Base-by-base conservation (phyloP, 495 filamentous ascomycete genomes). In the Hypoxylon cercidicola region DNA sequence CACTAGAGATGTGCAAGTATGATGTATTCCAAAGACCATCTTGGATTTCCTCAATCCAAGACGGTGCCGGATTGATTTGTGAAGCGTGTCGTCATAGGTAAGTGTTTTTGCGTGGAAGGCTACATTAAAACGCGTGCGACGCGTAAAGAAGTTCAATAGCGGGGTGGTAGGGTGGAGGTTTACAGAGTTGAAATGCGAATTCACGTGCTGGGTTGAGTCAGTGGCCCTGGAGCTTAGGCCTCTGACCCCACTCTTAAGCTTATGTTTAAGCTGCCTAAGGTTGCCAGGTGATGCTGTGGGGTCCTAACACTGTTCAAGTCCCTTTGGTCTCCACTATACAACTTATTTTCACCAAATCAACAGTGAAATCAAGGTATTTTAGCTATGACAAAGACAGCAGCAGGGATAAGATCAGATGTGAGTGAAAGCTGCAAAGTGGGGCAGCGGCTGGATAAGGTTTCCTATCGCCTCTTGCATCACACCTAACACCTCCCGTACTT, bases 121-220 rank as follows among this genome's bases (percentile, higher is more conserved):
- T 39, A 39, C 50, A 25, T 32, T 25, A 25, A 58, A 32, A 62
- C 64, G 64, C 64, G 64, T 62, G 16, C 44, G 37, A 50, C 64
- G 64, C 64, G 58, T 58, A 41, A 18, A 12, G 41, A 53, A 25
- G n/a, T 50, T 28, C 28, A 12, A 25, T 9, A 12, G 64, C 21
- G 19, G 50, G 64, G 53, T 9, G 8, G 64, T 16, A 12, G 50
- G 64, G 53, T 9, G 8, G 6, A 21, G 25, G 7, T 3, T 19
- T 50, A 8, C 3, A 21, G 11, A 15, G 35, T 8, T 4, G 4
- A 32, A 12, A 65, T 69, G 65, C 71, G 71, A 73, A 67, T n/a
- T 71, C 71, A 73, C 65, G 68, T 73, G 71, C 46, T 18, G 32
- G 12, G 28, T 41, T 54, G 55, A 53, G 61, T 41, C 40, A 40